These are phyloP conservation scores for Russula brevipes DNA, from an alignment of 768 basidiomycete species.

Conservation along the genomic window DNA sequence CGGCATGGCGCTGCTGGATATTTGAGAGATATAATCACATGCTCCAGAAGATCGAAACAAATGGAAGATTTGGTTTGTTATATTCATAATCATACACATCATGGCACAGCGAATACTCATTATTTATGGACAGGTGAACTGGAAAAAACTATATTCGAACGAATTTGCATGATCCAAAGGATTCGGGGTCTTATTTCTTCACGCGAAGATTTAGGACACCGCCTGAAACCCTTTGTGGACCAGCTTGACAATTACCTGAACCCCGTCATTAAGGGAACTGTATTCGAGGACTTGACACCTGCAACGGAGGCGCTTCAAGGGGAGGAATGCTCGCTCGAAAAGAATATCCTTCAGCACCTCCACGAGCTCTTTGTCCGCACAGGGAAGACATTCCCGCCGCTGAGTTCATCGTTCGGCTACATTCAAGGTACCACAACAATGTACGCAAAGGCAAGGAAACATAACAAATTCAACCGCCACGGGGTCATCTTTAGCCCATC, in stretches of 20 bases:
- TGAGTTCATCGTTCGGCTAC: too few species aligned
- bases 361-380: background rate
- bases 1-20: background rate
- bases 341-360: background rate
- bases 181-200: background rate
- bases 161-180: background rate
- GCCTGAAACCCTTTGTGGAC: too few species aligned
- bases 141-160: background rate
- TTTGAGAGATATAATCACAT: background rate
- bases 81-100: background rate
- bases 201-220: too few species aligned
- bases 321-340: background rate
- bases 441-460: background rate
- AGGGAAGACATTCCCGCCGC: background rate
- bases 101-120: too few species aligned
- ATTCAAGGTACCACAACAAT: background rate
- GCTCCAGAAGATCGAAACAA: background rate
- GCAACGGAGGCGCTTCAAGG: too few species aligned
- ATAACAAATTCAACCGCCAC: background rate
- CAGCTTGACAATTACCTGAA: too few species aligned
- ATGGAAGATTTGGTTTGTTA: background rate
- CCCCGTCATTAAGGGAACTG: too few species aligned
- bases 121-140: background rate
- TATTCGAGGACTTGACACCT: too few species aligned
- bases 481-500: background rate